Base-by-base conservation (phyloP, 176 grass and related monocot genomes). In the Rhynchospora tenuis region DNA sequence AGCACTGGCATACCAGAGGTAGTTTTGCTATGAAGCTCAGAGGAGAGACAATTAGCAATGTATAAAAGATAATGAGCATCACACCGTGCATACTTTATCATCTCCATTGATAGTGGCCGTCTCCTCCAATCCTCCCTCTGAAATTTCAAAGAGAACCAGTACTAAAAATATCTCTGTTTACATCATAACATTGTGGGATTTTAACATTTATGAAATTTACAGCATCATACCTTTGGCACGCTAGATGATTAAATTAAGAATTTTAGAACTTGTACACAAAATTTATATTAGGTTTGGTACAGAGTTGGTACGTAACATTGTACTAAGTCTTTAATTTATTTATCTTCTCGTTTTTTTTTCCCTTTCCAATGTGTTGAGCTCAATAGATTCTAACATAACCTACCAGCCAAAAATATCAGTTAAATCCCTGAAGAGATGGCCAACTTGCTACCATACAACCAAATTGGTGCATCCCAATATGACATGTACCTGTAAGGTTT, bases 121-220 rank as follows among this genome's bases (percentile, higher is more conserved):
- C 91, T n/a, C 84, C 95, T 94, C 95, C 95, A 98, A 93, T 98
- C 95, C 88, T 93, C 95, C 60, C 87, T 92, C 95, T 98, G 82
- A 43, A 88, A 88, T 84, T 42, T 83, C 56, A 81, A 85, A 61
- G 60, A 29, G 38, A 78, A 83, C 7, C 24, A 75, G 23, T 54
- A 76, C 48, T 6, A 29, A 55, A 23, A 55, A 52, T 75, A 55
- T 7, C 46, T 12, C 19, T 29, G 13, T 55, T 55, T 55, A 55
- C 48, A 76, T 76, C 24, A 29, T 51, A 68, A 19, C 6, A 5
- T 68, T 6, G 16, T 17, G 5, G 14, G 13, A 12, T 42, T 28
- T 68, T 68, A 42, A 31, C 63, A 31, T 22, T 31, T 31, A 19
- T 29, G 42, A 65, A 31, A 65, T 3, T 68, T 14, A 43, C 31